Base-by-base conservation (phyloP, 2,329 filamentous ascomycete species). In the Dactylonectria estremocensis region DNA sequence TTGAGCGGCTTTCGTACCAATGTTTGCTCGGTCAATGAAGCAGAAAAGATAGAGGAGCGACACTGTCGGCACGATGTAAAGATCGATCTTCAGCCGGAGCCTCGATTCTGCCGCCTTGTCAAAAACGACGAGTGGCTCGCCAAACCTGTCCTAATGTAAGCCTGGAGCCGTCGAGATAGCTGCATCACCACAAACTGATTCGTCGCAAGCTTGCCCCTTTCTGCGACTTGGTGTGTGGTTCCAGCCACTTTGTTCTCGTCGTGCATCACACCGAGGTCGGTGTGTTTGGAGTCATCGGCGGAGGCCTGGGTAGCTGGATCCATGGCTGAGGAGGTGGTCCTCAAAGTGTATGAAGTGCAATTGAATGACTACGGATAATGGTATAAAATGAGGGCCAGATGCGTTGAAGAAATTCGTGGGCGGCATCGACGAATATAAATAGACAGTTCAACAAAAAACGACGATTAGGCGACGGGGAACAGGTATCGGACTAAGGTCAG, bases 21-120 rank as follows among this genome's bases (percentile, higher is more conserved):
- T 52, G 61, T 40, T 66, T 10, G 61, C 18, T 52, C 48, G 14
- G 48, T 52, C 48, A 24, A 52, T 52, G 28, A 24, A 52, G 20
- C 48, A 52, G 20, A 52, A 28, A n/a, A 52, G 48, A 28, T 24
- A 52, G 48, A 54, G 24, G 37, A 58, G 11, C 13, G 37, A 14
- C 10, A 24, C 40, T 8, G n/a, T n/a, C n/a, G 43, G 43, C 3
- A 45, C 16, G 43, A 45, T 20, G 43, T 20, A 11, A 9, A 45
- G n/a, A 45, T 45, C 43, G 5, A 40, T 40, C 11, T 40, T 40
- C 16, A 13, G 10, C 10, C 37, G 37, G 37, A 40, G 37, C 37
- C 13, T 40, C 37, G 37, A 2, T 40, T 40, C 37, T 13, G 37
- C 37, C 37, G 37, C 37, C 11, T 40, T 40, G 37, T 40, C 37